Percentiles rank a stretch among this genome's conserved stretches.
Evolutionary conservation across 148 eudicot genomes (phyloP).

Genomic region (Oxyria digyna): DNA sequence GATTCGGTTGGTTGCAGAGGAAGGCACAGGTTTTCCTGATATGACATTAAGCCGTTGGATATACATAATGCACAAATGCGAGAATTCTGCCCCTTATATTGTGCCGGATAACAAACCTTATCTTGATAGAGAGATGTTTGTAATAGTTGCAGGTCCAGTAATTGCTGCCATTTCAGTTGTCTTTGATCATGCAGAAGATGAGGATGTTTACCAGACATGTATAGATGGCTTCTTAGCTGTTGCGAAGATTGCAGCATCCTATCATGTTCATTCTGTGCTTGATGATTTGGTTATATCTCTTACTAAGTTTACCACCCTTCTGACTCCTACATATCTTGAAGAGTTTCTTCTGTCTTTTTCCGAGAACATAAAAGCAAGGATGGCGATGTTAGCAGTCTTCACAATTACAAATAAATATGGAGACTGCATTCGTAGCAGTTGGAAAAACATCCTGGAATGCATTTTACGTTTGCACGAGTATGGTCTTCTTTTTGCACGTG

Average conservation of each 20-base stretch:
- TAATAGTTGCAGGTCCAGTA: slow-evolving; percentile 18
- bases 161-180: slow-evolving; percentile 18
- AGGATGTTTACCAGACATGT: slow-evolving; percentile 12
- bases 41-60: slow-evolving; percentile 20
- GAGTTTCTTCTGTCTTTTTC: slow-evolving; percentile 15
- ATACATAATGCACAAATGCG: slow-evolving; percentile 16
- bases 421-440: slow-evolving; percentile 17
- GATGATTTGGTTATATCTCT: slow-evolving; percentile 25
- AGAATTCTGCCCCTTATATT: slow-evolving; percentile 15
- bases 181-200: slow-evolving; percentile 15
- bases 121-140: slow-evolving; percentile 23
- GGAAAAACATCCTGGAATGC: slow-evolving; percentile 22
- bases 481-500: slow-evolving; percentile 18
- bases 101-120: slow-evolving; percentile 11
- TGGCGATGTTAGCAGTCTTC: slow-evolving; percentile 15
- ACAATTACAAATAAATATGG: slow-evolving; percentile 20
- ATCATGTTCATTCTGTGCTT: slow-evolving; percentile 17
- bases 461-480: slow-evolving; percentile 17
- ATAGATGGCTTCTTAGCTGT: slow-evolving; percentile 14
- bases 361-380: slow-evolving; percentile 20
- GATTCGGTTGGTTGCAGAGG: slow-evolving; percentile 16
- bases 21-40: slow-evolving; percentile 16
- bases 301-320: slow-evolving; percentile 18
- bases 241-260: slow-evolving; percentile 13
- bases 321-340: slow-evolving; percentile 12